Evolutionary conservation across 805 yeast genomes (phyloP).

Genomic region (Zygotorulaspora sp.): DNA sequence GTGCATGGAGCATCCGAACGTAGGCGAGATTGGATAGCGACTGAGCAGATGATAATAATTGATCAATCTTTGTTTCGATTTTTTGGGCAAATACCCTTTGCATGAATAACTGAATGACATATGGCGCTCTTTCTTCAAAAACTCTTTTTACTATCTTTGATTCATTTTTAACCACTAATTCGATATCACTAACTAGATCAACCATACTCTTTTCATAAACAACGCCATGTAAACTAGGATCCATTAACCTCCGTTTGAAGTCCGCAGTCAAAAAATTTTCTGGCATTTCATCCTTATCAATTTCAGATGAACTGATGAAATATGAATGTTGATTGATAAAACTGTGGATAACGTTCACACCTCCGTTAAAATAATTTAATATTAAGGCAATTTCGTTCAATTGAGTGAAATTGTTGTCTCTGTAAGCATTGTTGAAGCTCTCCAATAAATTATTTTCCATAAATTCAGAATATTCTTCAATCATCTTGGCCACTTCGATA

Average conservation of each 20-base stretch:
- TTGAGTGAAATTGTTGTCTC: slow-evolving; percentile 58
- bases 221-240: slow-evolving; percentile 50
- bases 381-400: slow-evolving; percentile 75
- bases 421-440: slow-evolving; percentile 70
- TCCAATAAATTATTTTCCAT: slow-evolving; percentile 70
- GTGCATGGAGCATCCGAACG: slow-evolving; percentile 65
- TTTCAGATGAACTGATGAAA: slow-evolving; percentile 42
- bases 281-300: slow-evolving; percentile 28
- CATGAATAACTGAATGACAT: slow-evolving; percentile 64
- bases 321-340: slow-evolving; percentile 77
- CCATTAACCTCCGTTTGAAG: slow-evolving; percentile 56
- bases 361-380: slow-evolving; percentile 77
- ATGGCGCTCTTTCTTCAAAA: slow-evolving; percentile 58
- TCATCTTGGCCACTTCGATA: slow-evolving; percentile 34
- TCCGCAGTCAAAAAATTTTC: slow-evolving; percentile 40
- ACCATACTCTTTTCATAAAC: slow-evolving; percentile 51
- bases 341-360: slow-evolving; percentile 72
- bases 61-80: slow-evolving; percentile 51
- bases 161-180: slow-evolving; percentile 61
- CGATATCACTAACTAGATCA: slow-evolving; percentile 50
- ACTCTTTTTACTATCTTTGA: slow-evolving; percentile 69
- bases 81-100: slow-evolving; percentile 76
- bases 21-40: slow-evolving; percentile 64
- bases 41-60: slow-evolving; percentile 57
- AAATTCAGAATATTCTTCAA: slow-evolving; percentile 67